Evolutionary conservation across 2,329 filamentous ascomycete species (phyloP), one percentile per base, ranked within the genome.

Genomic region (Epichloe coenophiala): DNA sequence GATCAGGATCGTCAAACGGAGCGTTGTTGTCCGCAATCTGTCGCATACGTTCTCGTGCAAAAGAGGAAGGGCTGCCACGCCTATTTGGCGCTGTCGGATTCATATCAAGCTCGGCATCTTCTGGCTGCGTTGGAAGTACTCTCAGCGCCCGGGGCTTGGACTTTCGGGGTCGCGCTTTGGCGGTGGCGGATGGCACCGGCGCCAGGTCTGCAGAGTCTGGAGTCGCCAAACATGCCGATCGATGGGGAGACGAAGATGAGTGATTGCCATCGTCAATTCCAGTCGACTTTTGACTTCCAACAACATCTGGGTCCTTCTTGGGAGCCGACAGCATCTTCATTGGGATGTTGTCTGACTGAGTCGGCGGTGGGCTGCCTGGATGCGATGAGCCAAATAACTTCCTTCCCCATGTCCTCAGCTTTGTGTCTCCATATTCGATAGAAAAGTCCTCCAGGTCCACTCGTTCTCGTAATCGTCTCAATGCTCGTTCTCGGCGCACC

Each of bases 401-500:
- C 52, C 61, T 66, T 19, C 63, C 51, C 66, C 68, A 70, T 9
- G 59, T 56, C 50, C 63, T 67, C 23, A 65, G 54, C 52, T 68
- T 68, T 35, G 56, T 60, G 21, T 70, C 64, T 41, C 53, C 59
- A 6, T 59, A 61, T 45, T 63, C 62, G 3, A 65, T 51, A 2
- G 61, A 66, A 1, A 59, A 49, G 13, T 70, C 67, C 9, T 73
- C 71, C 1, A 72, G 54, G 17, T 71, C 66, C 2, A 76, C 66
- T 13, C 75, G 72, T 50, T 78, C 75, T 44, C 83, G 72, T 46
- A 85, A 65, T 36, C 75, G 72, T 31, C 84, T 71, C 12, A 88
- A 70, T 23, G 84, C 77, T 15, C 85, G 76, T 66, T 95, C 89
- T 39, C 86, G 78, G 19, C 86, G 81, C 5, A 94, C 89, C 85